A percentile compares a stretch with the other conserved stretches of the same genome.
phyloP scores from a whole-genome alignment of 1,139 yeast species.

The Trichomonascaceae sp. region DNA sequence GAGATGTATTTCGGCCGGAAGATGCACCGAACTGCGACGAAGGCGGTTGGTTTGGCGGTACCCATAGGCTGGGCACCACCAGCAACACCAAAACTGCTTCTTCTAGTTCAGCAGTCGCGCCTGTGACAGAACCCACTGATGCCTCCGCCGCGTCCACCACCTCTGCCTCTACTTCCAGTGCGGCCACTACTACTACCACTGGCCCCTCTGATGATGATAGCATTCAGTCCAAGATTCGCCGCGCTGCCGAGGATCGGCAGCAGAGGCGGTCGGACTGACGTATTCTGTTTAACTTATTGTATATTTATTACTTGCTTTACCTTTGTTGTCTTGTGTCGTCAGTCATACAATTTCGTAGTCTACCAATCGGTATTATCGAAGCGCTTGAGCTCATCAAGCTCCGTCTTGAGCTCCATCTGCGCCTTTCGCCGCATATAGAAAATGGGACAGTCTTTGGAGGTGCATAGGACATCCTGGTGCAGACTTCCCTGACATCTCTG shows the following conservation, averaged over 20 bases:
- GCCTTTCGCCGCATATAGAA: constrained; percentile 95
- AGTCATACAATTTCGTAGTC: neutral
- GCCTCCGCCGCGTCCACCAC: constrained; percentile 1
- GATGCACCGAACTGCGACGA: constrained; percentile 18
- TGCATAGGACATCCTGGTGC: constrained; percentile 91
- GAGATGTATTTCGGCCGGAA: constrained; percentile 10
- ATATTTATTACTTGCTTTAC: constrained; percentile 2
- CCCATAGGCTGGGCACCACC: constrained; percentile 12
- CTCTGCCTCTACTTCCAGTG: neutral
- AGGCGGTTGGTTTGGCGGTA: constrained; percentile 20
- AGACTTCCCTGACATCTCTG: constrained; percentile 95
- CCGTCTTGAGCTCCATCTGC: constrained; percentile 69
- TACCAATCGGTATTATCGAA: constrained; percentile 36
- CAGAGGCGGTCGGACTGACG: neutral
- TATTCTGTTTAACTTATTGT: neutral
- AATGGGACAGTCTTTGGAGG: constrained; percentile 93
- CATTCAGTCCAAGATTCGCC: constrained; percentile 12
- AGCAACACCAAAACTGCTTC: neutral
- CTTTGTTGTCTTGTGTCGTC: neutral
- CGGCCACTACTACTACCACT: constrained; percentile 2
- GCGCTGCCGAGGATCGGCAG: constrained; percentile 16
- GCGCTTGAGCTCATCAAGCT: constrained; percentile 55
- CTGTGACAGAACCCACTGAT: neutral
- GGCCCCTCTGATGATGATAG: constrained; percentile 6
- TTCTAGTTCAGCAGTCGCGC: neutral